These are phyloP conservation scores for Syncephalastrum racemosum DNA, from an alignment of 371 early-diverging fungal species.

Conservation along the genomic window DNA sequence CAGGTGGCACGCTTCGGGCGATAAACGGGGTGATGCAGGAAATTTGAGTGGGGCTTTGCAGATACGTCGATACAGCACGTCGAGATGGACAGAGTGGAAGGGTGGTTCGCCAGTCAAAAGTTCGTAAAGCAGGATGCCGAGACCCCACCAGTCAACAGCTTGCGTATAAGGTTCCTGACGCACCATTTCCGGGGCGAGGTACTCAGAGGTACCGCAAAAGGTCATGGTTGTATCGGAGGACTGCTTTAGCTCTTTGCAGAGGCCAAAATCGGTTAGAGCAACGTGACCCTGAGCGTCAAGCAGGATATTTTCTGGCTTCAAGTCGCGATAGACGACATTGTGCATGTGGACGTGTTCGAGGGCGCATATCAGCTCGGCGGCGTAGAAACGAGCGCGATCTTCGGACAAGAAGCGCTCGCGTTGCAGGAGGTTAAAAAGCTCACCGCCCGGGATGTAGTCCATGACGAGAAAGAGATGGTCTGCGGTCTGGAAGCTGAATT, in stretches of 20 bases:
- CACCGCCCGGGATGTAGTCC: constrained; percentile 85
- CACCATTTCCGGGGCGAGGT: constrained; percentile 92
- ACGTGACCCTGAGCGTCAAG: constrained; percentile 74
- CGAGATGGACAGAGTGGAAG: constrained; percentile 80
- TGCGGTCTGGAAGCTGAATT: constrained; percentile 70
- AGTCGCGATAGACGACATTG: constrained; percentile 66
- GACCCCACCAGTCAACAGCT: constrained; percentile 97
- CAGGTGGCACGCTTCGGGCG: constrained; percentile 65
- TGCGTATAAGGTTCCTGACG: constrained; percentile 75
- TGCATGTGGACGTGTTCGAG: constrained; percentile 72
- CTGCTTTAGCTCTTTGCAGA: constrained; percentile 68
- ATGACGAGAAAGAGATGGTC: constrained; percentile 72
- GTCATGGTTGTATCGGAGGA: constrained; percentile 53
- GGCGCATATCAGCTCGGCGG: constrained; percentile 73
- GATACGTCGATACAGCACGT: constrained; percentile 84
- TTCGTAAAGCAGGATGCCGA: constrained; percentile 96
- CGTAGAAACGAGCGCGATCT: constrained; percentile 66
- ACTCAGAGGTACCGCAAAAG: constrained; percentile 96
- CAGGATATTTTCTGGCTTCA: constrained; percentile 69
- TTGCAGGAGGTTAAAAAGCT: constrained; percentile 68
- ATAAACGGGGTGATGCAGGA: constrained; percentile 32
- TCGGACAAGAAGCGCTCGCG: constrained; percentile 60
- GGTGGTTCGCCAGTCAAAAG: constrained; percentile 86
- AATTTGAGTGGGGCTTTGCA: constrained; percentile 43
- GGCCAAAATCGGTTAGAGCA: constrained; percentile 78